Evolutionary conservation across 202 grass and related monocot species (phyloP), one percentile per base, ranked within the genome.

Genomic region (Schoenoplectus tabernaemontani): DNA sequence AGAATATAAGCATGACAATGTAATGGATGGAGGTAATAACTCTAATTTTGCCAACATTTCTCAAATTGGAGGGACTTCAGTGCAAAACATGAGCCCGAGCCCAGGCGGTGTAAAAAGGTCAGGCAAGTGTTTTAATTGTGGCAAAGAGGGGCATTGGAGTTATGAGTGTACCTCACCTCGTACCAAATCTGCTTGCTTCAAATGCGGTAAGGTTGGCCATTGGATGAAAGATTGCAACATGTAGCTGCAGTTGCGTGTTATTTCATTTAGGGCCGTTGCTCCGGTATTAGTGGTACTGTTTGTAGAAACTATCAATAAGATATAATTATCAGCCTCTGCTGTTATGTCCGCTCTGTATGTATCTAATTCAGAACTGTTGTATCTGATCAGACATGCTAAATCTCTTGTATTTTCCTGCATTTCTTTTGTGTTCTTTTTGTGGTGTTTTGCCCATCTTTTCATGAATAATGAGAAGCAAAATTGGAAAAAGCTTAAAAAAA

Each of bases 161-260:
- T n/a, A 0, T 0, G 38, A 85, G n/a, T 89, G 91, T 33, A 50
- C 47, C 70, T 46, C 23, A 1, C 53, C 81, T 73, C 66, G 3
- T 47, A 16, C 74, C 26, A 43, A 16, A 44, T 51, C 2, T 4
- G 15, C 23, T 41, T 85, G 86, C 19, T 87, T 69, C 61, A 6
- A 13, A 10, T 87, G 88, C 3, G 82, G 76, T 17, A 42, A 78
- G 79, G 16, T 37, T 0, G 86, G 88, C 59, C 88, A 91, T 60
- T 84, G 51, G 68, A 54, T 17, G 37, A 71, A 9, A 43, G 7
- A 81, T 78, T 93, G 88, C 81, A 86, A 77, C 47, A 5, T 16
- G 30, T 77, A 77, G 34, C 53, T 77, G n/a, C 34, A 9, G 3
- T 17, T 58, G 20, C 73, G 20, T 77, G 24, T 36, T 38, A 34